These are phyloP conservation scores for Nakazawaea molendinolei DNA, from an alignment of 805 yeast species.

Conservation along the genomic window DNA sequence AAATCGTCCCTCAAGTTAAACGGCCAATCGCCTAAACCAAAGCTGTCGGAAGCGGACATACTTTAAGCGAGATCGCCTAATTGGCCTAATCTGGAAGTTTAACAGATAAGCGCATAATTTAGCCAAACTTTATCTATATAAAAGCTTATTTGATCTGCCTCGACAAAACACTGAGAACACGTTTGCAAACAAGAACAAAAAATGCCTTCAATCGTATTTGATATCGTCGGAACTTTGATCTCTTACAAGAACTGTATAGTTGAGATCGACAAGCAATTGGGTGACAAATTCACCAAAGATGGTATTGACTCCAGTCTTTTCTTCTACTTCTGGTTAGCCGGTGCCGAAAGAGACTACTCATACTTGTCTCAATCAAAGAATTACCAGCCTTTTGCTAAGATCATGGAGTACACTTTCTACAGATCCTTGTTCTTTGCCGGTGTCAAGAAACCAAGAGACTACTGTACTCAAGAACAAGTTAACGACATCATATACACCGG, in stretches of 20 bases:
- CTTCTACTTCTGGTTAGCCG: constrained; percentile 13
- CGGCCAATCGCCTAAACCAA: no score
- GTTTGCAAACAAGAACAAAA: not conserved
- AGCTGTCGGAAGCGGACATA: no score
- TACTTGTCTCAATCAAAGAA: constrained; percentile 14
- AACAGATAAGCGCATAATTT: no score
- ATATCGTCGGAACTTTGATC: constrained; percentile 24
- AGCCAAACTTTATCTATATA: no score
- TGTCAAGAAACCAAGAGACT: constrained; percentile 20
- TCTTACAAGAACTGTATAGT: constrained; percentile 19
- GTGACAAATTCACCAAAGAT: constrained; percentile 18
- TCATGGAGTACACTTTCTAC: constrained; percentile 22
- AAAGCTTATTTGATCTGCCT: not conserved
- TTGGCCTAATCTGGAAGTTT: no score
- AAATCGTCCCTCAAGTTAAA: no score
- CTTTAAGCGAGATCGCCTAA: no score
- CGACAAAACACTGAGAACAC: not conserved
- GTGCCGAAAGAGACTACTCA: constrained; percentile 15
- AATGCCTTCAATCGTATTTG: constrained; percentile 25
- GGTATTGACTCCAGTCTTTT: constrained; percentile 17
- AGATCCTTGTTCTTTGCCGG: constrained; percentile 22
- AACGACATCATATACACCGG: constrained; percentile 17
- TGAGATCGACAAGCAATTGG: constrained; percentile 18
- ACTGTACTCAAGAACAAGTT: constrained; percentile 22
- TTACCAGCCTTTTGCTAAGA: constrained; percentile 21